Evolutionary conservation across 257 asterid species (phyloP).

Genomic region (Verbena officinalis): DNA sequence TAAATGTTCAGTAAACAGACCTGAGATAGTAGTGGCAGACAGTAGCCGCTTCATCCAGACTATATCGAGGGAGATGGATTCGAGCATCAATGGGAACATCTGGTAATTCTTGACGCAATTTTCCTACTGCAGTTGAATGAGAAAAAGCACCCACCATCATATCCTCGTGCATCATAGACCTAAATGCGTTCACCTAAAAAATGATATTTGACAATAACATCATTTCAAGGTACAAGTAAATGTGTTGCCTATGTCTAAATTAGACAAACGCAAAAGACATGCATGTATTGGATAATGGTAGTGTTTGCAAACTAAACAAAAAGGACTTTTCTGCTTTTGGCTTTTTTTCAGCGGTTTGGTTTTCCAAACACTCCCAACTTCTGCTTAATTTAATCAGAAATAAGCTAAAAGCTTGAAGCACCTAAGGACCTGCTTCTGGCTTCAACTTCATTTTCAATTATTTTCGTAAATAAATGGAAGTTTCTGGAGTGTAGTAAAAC

Average conservation of each 20-base stretch:
- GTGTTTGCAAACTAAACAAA: neutral
- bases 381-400: too few species aligned
- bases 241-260: neutral
- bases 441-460: too few species aligned
- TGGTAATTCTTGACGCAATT: constrained; percentile 84
- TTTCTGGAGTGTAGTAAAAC: too few species aligned
- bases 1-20: constrained; percentile 53
- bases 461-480: too few species aligned
- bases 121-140: constrained; percentile 96
- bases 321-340: too few species aligned
- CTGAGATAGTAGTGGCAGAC: constrained; percentile 93
- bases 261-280: constrained; percentile 4
- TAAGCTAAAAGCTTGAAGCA: too few species aligned
- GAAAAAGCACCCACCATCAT: constrained; percentile 98
- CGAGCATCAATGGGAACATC: constrained; percentile 86
- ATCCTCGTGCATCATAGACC: constrained; percentile 85
- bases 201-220: constrained; percentile 17
- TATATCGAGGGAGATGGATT: constrained; percentile 73
- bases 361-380: too few species aligned
- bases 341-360: too few species aligned
- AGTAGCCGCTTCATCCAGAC: constrained; percentile 79
- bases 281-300: constrained; percentile 2
- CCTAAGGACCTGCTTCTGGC: too few species aligned
- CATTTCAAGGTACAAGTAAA: constrained; percentile 1
- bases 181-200: constrained; percentile 86